Evolutionary conservation across 768 basidiomycete genomes (phyloP), one percentile per base, ranked within the genome.

Genomic region (Trametes cinnabarina): DNA sequence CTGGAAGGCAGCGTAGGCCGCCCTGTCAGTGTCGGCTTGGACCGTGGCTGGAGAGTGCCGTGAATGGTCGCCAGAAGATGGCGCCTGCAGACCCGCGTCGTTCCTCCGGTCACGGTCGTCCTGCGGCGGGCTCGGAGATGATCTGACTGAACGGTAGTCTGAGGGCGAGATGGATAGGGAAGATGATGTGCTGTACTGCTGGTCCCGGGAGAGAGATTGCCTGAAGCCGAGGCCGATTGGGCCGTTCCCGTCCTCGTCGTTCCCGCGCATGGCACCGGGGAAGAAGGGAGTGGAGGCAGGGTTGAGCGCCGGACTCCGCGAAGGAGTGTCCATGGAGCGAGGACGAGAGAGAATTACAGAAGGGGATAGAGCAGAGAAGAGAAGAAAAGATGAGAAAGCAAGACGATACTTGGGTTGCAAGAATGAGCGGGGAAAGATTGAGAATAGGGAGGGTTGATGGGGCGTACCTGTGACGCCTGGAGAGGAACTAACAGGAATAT

Each of bases 241-340:
- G 43, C 73, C 75, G 51, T 86, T 63, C 44, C 73, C 75, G 52
- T 86, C 85, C 57, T 86, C 84, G 55, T 85, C 85, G 65, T 68
- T 75, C 63, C 77, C 68, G 62, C 84, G 83, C 64, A 82, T 66
- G 66, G 77, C 80, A 53, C 87, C 87, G 60, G 90, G 90, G 71
- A 90, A 90, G 81, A 92, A 92, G 49, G 90, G 90, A 70, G 85
- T 85, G 57, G 90, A 92, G 61, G 88, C 79, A 63, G 90, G 89
- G 73, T 92, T 91, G 66, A 92, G 76, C 58, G 87, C 80, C 67
- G 82, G 86, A 66, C 84, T 88, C 80, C 83, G 85, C 61, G 87
- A 85, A 86, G 90, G 88, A 69, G 73, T 75, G 69, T 68, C 67
- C 69, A 70, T 70, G 56, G 42, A 52, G 51, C 37, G 46, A 0